These are phyloP conservation scores for Dendrobium catenatum DNA, from an alignment of 106 monocot genomes.

Conservation along the genomic window DNA sequence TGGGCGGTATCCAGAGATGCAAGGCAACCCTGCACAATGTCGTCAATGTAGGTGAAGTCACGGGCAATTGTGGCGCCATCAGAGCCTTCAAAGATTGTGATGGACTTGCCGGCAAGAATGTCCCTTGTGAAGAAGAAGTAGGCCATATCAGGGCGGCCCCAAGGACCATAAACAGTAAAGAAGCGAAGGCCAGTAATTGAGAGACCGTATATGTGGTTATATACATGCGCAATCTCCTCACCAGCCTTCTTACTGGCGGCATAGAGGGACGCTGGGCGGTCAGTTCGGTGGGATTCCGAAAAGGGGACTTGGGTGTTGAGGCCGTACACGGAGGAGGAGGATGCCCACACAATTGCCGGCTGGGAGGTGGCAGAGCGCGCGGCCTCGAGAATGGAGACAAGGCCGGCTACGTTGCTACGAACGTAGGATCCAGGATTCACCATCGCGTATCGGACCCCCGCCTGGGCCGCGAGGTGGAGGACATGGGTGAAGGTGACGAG, in stretches of 20 bases:
- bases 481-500: conserved; percentile 22
- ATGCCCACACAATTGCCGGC: conserved; percentile 22
- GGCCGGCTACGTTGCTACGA: conserved; percentile 16
- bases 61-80: conserved; percentile 14
- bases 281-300: conserved; percentile 12
- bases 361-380: conserved; percentile 16
- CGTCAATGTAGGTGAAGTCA: conserved; percentile 27
- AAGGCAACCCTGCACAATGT: conserved; percentile 17
- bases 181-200: conserved; percentile 22
- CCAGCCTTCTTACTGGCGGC: conserved; percentile 24
- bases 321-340: conserved; percentile 20
- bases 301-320: conserved; percentile 20
- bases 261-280: conserved; percentile 18
- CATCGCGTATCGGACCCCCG: conserved; percentile 25
- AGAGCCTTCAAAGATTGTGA: conserved; percentile 18
- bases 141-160: conserved; percentile 27
- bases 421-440: conserved; percentile 19
- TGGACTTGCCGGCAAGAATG: conserved; percentile 17
- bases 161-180: conserved; percentile 23
- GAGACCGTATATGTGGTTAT: conserved; percentile 21
- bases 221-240: conserved; percentile 19
- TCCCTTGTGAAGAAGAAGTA: conserved; percentile 25
- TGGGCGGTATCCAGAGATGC: conserved; percentile 18
- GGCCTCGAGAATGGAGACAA: conserved; percentile 17
- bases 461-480: conserved; percentile 22